A percentile compares a stretch with the other conserved stretches of the same genome.
These are phyloP conservation scores for Curvularia lunata DNA, from an alignment of 2,329 filamentous ascomycete species.

Conservation along the genomic window DNA sequence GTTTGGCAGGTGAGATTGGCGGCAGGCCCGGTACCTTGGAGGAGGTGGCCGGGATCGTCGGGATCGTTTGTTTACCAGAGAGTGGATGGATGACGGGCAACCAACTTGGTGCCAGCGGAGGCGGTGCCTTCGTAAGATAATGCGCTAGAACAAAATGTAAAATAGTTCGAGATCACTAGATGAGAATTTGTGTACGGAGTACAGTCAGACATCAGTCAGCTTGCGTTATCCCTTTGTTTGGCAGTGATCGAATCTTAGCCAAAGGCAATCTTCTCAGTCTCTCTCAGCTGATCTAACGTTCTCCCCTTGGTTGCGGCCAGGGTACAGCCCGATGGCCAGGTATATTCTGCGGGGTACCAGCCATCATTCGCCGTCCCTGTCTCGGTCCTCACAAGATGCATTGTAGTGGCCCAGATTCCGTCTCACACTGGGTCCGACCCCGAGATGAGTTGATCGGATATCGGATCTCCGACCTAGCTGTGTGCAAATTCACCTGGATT, in stretches of 20 bases:
- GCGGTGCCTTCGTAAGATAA: conserved; percentile 13
- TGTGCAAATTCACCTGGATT: neutral
- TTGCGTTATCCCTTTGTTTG: neutral
- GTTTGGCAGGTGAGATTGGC: conserved; percentile 12
- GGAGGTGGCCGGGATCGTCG: conserved; percentile 14
- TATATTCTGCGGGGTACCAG: neutral
- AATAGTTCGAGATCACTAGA: neutral
- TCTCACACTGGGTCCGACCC: neutral
- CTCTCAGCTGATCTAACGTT: neutral
- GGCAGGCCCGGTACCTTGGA: conserved; percentile 13
- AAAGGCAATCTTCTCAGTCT: neutral
- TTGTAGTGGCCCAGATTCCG: neutral
- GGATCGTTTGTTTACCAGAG: conserved; percentile 14
- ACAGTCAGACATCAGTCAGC: neutral
- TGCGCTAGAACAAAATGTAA: neutral
- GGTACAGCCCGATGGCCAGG: neutral
- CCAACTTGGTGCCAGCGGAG: conserved; percentile 13
- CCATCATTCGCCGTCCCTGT: neutral
- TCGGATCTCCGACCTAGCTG: too few species aligned
- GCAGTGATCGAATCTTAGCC: neutral
- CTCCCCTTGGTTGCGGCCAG: neutral
- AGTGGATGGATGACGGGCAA: conserved; percentile 18
- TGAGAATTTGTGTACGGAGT: neutral
- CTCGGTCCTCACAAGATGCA: neutral
- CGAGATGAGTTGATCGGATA: too few species aligned